Percentiles rank a stretch among this genome's conserved stretches.
phyloP scores from a whole-genome alignment of 495 filamentous ascomycete species.

The Aspergillus olivimuriae region DNA sequence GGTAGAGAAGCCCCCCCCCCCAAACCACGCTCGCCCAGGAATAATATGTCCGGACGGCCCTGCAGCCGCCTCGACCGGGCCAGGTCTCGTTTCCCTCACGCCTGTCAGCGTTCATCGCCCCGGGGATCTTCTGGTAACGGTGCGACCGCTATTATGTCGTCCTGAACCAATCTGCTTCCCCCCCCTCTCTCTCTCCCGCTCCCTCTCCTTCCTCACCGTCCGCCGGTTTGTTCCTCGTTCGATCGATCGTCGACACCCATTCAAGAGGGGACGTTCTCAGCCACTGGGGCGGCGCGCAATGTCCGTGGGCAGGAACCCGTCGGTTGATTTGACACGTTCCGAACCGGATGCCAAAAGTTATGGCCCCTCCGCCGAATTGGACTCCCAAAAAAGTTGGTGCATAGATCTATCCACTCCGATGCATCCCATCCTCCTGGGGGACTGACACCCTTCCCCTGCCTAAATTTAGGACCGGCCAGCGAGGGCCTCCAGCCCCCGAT shows the following conservation, averaged over 20 bases:
- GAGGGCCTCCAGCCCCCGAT: constrained; percentile 13
- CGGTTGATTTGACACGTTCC: constrained; percentile 11
- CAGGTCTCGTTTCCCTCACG: not conserved
- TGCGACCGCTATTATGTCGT: not conserved
- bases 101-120: not conserved
- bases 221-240: too few species aligned
- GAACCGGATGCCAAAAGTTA: constrained; percentile 3
- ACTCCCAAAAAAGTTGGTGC: constrained; percentile 11
- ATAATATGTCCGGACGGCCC: not conserved
- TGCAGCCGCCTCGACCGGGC: not conserved
- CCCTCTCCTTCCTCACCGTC: not conserved
- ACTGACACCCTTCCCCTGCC: not conserved
- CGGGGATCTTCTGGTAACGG: not conserved
- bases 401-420: not conserved
- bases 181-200: not conserved
- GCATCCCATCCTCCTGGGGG: constrained; percentile 3
- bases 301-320: constrained; percentile 20
- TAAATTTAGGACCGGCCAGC: constrained; percentile 18
- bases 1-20: not conserved
- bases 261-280: too few species aligned
- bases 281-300: constrained; percentile 16
- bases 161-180: not conserved
- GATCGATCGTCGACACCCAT: constrained; percentile 8
- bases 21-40: too few species aligned
- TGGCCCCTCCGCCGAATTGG: constrained; percentile 5